A percentile compares a stretch with the other conserved stretches of the same genome.
Conservation (phyloP, 2,329 filamentous ascomycete species). For the Diaporthe sp. region DNA sequence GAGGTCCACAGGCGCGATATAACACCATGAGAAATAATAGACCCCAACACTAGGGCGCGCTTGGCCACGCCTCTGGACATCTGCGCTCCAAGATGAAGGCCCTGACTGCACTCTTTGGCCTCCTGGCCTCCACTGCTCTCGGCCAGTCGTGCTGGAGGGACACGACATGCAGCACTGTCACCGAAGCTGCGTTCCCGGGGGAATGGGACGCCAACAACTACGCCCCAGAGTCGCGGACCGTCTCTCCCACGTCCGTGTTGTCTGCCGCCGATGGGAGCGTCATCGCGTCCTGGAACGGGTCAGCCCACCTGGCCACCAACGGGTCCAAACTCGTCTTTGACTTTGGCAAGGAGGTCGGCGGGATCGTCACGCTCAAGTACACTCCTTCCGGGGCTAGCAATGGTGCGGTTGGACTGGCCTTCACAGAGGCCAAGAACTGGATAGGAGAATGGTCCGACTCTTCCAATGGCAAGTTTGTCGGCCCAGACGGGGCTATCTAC, state of each 20-base stretch:
- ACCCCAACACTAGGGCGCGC: background rate
- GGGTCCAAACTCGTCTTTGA: conserved; percentile 68
- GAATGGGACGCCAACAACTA: conserved; percentile 70
- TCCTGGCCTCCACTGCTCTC: conserved; percentile 46
- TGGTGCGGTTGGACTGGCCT: conserved; percentile 58
- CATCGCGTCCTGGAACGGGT: conserved; percentile 48
- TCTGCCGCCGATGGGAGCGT: conserved; percentile 48
- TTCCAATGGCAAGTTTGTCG: conserved; percentile 59
- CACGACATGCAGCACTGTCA: conserved; percentile 64
- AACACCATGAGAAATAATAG: background rate
- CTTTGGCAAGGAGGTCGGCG: conserved; percentile 70
- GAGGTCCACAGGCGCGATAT: background rate
- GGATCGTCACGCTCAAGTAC: conserved; percentile 66
- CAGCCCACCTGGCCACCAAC: conserved; percentile 51
- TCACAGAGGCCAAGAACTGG: conserved; percentile 61
- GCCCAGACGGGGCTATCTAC: conserved; percentile 62
- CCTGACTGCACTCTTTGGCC: conserved; percentile 26
- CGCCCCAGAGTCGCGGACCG: conserved; percentile 63
- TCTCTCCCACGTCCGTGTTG: conserved; percentile 59
- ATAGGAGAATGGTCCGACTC: conserved; percentile 60
- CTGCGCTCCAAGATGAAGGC: conserved; percentile 16
- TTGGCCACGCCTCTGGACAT: background rate
- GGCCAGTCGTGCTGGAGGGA: conserved; percentile 65
- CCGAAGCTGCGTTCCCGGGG: conserved; percentile 64
- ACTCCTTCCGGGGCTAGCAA: conserved; percentile 50